A percentile compares a stretch with the other conserved stretches of the same genome.
Evolutionary conservation across 169 alveolate genomes (phyloP).

Genomic region (Plasmodium fragile): DNA sequence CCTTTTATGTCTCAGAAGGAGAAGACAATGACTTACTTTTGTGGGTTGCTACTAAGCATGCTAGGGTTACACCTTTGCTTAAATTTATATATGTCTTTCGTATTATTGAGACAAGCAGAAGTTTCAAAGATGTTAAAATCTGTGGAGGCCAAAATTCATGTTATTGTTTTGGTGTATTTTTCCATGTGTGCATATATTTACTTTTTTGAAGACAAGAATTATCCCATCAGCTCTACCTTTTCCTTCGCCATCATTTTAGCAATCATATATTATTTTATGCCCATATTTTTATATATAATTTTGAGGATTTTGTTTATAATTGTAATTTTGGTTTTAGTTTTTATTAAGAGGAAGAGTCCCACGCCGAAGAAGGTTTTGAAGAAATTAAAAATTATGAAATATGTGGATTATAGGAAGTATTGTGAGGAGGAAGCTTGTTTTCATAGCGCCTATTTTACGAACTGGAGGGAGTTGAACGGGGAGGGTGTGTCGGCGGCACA

Average conservation of each 20-base stretch:
- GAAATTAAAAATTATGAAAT: slow-evolving; percentile 70
- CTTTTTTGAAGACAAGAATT: slow-evolving; percentile 10
- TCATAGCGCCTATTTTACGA: slow-evolving; percentile 1
- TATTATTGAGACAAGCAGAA: slow-evolving; percentile 24
- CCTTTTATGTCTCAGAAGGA: not conserved
- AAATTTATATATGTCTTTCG: slow-evolving; percentile 22
- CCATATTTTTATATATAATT: slow-evolving; percentile 63
- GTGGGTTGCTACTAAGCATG: slow-evolving; percentile 37
- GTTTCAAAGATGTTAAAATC: slow-evolving; percentile 43
- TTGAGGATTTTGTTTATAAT: slow-evolving; percentile 22
- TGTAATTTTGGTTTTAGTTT: slow-evolving; percentile 22
- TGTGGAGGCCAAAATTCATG: slow-evolving; percentile 42
- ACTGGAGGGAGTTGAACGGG: not conserved
- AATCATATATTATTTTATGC: slow-evolving; percentile 54
- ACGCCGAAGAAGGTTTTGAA: slow-evolving; percentile 66
- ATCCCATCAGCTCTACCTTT: slow-evolving; percentile 18
- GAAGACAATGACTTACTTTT: slow-evolving; percentile 6
- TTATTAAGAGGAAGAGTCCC: slow-evolving; percentile 66
- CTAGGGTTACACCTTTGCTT: slow-evolving; percentile 41
- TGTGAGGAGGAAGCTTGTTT: slow-evolving; percentile 31
- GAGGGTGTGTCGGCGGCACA: not conserved
- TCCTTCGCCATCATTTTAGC: slow-evolving; percentile 32
- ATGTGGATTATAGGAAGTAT: slow-evolving; percentile 48
- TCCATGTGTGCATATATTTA: slow-evolving; percentile 40
- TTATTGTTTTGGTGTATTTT: slow-evolving; percentile 24